Evolutionary conservation across 2,329 filamentous ascomycete species (phyloP).

Genomic region (Cladosporium sphaerospermum): DNA sequence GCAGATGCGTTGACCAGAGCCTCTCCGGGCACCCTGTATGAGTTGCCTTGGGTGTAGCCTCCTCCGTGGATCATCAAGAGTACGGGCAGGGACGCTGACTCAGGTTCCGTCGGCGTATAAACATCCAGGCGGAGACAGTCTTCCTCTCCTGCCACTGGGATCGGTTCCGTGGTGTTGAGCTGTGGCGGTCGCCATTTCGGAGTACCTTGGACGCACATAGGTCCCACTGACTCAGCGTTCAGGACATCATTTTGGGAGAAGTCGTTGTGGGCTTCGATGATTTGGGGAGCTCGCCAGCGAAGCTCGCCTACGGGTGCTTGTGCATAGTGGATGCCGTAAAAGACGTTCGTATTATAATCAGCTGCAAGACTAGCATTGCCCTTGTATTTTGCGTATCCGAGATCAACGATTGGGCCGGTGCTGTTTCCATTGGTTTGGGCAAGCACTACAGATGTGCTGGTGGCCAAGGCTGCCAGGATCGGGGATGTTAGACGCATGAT

Average conservation of each 20-base stretch:
- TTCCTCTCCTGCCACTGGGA: constrained; percentile 20
- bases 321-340: constrained; percentile 24
- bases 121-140: constrained; percentile 39
- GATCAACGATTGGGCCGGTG: constrained; percentile 14
- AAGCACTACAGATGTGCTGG: neutral
- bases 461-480: neutral
- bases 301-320: constrained; percentile 24
- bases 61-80: constrained; percentile 33
- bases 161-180: constrained; percentile 11
- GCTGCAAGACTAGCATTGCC: constrained; percentile 1
- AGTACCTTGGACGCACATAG: constrained; percentile 25
- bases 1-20: constrained; percentile 27
- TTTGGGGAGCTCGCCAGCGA: constrained; percentile 27
- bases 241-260: constrained; percentile 17
- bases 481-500: too few species aligned
- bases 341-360: neutral
- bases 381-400: constrained; percentile 15
- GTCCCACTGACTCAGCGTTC: constrained; percentile 23
- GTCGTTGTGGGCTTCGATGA: constrained; percentile 23
- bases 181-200: constrained; percentile 13
- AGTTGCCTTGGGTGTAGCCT: constrained; percentile 29
- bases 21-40: constrained; percentile 18
- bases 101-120: constrained; percentile 32
- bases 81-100: constrained; percentile 23
- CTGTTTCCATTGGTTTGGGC: neutral